Base-by-base conservation (phyloP, 345 rosid genomes). In the Brassica juncea region DNA sequence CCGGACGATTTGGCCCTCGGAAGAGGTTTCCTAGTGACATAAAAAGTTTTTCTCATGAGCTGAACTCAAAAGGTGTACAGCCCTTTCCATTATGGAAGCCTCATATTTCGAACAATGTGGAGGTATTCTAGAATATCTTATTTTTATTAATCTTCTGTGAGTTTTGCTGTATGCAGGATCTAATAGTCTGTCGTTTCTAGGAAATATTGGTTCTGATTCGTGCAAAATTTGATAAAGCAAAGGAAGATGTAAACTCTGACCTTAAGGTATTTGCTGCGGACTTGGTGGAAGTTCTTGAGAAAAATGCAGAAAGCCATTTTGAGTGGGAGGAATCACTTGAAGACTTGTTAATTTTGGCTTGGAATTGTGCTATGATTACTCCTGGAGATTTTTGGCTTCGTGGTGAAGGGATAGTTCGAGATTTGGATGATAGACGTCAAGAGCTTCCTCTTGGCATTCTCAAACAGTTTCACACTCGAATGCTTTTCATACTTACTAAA, bases 311-410 rank as follows among this genome's bases (percentile, higher is more conserved):
- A 77, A 89, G 85, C 77, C 97, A 96, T 84, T 98, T 98, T 60
- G 98, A 96, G 72, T 92, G 94, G 97, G 97, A 96, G 88, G 96
- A 94, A 86, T 89, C 97, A 10, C 89, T 96, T 31, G 99, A 96
- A 85, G 99, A 96, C 80, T 86, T 96, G 85, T 82, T 96, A 84
- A 79, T 96, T 85, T 84, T 93, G 85, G 98, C 99, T 86, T 88
- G 99, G 66, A 86, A 94, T 79, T 93, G 98, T 86, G 97, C 94
- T 75, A 88, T 96, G 97, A 86, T 91, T 70, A 84, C 89, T 34
- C 91, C 99, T 71, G 92, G 92, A 79, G 98, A 96, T 77, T 96
- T 96, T 82, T 96, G 99, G 99, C 98, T 93, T 84, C 98, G 90
- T 73, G 93, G 99, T 84, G 99, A 96, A 86, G 91, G 97, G 72